These are phyloP conservation scores for Aureobasidium pullulans DNA, from an alignment of 2,329 filamentous ascomycete genomes.

Conservation along the genomic window DNA sequence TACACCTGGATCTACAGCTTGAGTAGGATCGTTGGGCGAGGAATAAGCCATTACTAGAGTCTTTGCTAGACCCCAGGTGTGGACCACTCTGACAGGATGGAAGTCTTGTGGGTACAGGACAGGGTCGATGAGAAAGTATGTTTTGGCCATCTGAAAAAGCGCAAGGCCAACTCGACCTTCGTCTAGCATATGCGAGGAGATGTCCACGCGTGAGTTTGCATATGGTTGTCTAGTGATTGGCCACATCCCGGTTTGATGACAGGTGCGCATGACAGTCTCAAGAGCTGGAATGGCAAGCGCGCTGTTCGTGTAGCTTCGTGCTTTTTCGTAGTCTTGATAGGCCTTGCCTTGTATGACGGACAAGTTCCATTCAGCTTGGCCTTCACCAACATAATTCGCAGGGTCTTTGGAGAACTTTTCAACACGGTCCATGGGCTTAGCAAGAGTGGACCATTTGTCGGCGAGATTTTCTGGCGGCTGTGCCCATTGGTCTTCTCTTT, in stretches of 20 bases:
- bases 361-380: slow-evolving; percentile 18
- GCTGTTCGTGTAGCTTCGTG: slow-evolving; percentile 20
- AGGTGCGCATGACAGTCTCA: slow-evolving; percentile 24
- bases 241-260: slow-evolving; percentile 33
- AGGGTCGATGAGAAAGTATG: slow-evolving; percentile 46
- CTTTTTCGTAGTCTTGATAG: slow-evolving; percentile 14
- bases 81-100: slow-evolving; percentile 50
- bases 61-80: slow-evolving; percentile 32
- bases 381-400: neutral
- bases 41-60: slow-evolving; percentile 27
- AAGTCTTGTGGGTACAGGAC: slow-evolving; percentile 39
- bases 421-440: slow-evolving; percentile 18
- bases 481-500: slow-evolving; percentile 35
- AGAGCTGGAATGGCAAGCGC: slow-evolving; percentile 15
- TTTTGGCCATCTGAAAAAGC: slow-evolving; percentile 42
- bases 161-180: slow-evolving; percentile 28
- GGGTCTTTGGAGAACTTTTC: slow-evolving; percentile 13
- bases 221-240: slow-evolving; percentile 48
- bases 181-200: slow-evolving; percentile 43
- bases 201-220: slow-evolving; percentile 45
- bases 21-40: neutral
- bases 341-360: slow-evolving; percentile 22
- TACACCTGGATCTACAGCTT: neutral
- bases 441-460: slow-evolving; percentile 19
- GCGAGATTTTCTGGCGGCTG: slow-evolving; percentile 21